Conservation (phyloP, 1,139 yeast species). For the Trichomonascaceae sp. region DNA sequence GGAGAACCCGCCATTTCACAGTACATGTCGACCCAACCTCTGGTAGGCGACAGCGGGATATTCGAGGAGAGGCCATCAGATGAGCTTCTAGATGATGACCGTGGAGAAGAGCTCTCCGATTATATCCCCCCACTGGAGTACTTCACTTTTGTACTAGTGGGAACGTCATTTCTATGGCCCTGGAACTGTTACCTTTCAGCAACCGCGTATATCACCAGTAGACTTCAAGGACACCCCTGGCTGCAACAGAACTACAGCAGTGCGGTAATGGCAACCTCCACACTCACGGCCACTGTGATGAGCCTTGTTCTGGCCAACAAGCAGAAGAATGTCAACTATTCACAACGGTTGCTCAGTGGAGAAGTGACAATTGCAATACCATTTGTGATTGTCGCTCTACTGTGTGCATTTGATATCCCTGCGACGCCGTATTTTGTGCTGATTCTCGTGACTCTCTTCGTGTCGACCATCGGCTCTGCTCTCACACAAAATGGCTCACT, state of each 20-base stretch:
- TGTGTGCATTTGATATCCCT: conserved; percentile 25
- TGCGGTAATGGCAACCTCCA: conserved; percentile 82
- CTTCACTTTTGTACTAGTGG: conserved; percentile 52
- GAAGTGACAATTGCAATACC: conserved; percentile 42
- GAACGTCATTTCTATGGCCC: conserved; percentile 65
- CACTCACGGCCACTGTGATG: conserved; percentile 50
- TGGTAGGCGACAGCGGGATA: too few species aligned
- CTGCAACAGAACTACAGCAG: conserved; percentile 58
- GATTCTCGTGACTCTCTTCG: conserved; percentile 30
- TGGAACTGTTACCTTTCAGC: conserved; percentile 92
- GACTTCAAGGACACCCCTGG: conserved; percentile 42
- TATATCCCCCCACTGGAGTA: conserved; percentile 31
- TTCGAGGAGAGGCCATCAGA: too few species aligned
- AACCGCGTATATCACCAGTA: conserved; percentile 59
- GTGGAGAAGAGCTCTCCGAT: too few species aligned
- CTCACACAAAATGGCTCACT: conserved; percentile 81
- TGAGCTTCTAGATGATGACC: too few species aligned
- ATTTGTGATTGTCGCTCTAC: conserved; percentile 33
- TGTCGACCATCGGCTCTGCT: conserved; percentile 38
- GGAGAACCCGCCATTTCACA: too few species aligned
- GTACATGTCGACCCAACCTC: too few species aligned
- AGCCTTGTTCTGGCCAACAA: conserved; percentile 55
- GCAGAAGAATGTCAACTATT: conserved; percentile 54
- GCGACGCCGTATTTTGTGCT: conserved; percentile 38
- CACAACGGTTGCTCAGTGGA: conserved; percentile 45